A percentile compares a stretch with the other conserved stretches of the same genome.
Conservation (phyloP, 495 filamentous ascomycete genomes). For the Trichoderma parareesei region DNA sequence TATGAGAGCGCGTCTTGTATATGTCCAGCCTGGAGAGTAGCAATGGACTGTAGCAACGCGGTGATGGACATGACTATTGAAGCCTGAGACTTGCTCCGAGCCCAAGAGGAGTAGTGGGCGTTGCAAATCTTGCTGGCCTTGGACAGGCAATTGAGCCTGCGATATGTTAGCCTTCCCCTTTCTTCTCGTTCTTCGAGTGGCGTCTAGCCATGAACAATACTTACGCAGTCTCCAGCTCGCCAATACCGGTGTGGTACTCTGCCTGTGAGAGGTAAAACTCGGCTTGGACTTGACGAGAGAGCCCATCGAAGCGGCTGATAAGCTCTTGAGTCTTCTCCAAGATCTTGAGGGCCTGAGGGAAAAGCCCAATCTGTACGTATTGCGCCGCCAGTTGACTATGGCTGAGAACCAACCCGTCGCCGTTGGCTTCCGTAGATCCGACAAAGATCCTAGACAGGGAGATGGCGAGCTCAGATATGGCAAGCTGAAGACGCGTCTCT, state of each 20-base stretch:
- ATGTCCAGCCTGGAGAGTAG: conserved; percentile 48
- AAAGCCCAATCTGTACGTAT: conserved; percentile 70
- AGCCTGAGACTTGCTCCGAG: conserved; percentile 20
- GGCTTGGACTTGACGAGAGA: conserved; percentile 33
- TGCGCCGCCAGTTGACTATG: conserved; percentile 58
- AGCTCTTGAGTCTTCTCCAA: conserved; percentile 50
- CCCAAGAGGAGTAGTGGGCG: conserved; percentile 15
- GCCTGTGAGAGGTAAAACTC: conserved; percentile 60
- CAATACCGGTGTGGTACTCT: conserved; percentile 64
- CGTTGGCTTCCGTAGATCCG: conserved; percentile 25
- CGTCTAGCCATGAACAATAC: conserved; percentile 16
- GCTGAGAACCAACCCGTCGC: conserved; percentile 49
- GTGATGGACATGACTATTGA: conserved; percentile 43
- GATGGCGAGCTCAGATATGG: conserved; percentile 38
- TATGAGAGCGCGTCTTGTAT: conserved; percentile 56
- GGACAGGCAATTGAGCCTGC: conserved; percentile 15
- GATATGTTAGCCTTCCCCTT: not conserved
- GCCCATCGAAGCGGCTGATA: conserved; percentile 10
- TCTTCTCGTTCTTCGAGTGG: not conserved
- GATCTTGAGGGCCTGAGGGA: conserved; percentile 58
- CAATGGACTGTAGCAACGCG: conserved; percentile 46
- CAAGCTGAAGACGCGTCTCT: conserved; percentile 33
- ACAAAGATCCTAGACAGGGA: conserved; percentile 49
- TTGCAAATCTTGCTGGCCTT: conserved; percentile 28
- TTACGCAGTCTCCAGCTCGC: conserved; percentile 52